Conservation (phyloP, 2,329 filamentous ascomycete genomes). For the Rugonectria rugulosa region DNA sequence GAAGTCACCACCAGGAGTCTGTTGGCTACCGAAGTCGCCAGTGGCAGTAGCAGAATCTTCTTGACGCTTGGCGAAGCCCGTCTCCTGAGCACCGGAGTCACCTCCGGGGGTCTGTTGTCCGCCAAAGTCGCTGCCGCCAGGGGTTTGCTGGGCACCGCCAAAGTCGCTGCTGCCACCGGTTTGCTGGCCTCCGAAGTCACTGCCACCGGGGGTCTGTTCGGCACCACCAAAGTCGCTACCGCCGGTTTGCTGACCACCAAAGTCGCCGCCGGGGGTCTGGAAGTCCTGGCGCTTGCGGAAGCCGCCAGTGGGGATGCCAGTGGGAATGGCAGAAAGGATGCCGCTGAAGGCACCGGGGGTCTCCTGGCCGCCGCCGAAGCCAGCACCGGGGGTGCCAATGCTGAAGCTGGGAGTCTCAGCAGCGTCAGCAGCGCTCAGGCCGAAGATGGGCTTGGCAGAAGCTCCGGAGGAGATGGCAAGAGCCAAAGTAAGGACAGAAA, state of each 20-base stretch:
- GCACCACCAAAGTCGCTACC: not conserved
- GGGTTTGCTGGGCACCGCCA: not conserved
- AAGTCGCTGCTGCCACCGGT: not conserved
- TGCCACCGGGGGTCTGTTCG: not conserved
- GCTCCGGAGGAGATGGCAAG: slow-evolving; percentile 36
- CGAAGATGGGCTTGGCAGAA: slow-evolving; percentile 27
- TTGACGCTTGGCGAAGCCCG: not conserved
- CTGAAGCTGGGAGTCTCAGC: not conserved
- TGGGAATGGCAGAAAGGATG: not conserved
- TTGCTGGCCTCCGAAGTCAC: not conserved
- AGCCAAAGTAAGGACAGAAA: slow-evolving; percentile 37
- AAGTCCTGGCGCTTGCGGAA: no score
- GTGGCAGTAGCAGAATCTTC: not conserved
- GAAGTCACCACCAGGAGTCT: not conserved
- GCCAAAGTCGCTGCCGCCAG: not conserved
- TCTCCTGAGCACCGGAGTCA: not conserved
- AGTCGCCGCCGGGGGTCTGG: not conserved
- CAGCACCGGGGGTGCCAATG: slow-evolving; percentile 3
- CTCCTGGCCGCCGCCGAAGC: not conserved
- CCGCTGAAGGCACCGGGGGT: slow-evolving; percentile 1
- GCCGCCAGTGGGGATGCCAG: not conserved
- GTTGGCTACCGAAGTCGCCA: not conserved
- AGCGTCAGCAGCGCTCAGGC: slow-evolving; percentile 11
- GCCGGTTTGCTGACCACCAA: not conserved
- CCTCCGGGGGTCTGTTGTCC: not conserved